Percentiles rank a stretch among this genome's conserved stretches.
phyloP scores from a whole-genome alignment of 208 protist species.

The Crithidia brevicula region DNA sequence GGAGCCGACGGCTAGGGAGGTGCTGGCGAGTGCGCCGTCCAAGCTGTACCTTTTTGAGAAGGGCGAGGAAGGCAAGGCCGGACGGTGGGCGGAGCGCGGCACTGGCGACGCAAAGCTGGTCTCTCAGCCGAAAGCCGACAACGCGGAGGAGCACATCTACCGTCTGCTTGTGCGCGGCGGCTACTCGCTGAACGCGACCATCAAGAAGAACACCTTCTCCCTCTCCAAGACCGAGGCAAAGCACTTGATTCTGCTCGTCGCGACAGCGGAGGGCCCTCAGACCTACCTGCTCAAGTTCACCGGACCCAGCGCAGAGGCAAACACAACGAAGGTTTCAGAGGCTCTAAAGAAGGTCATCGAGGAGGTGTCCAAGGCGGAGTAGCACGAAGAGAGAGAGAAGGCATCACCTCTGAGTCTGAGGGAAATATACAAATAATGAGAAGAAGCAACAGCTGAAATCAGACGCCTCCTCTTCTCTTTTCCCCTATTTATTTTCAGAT shows the following conservation, averaged over 20 bases:
- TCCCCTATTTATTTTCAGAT: too few relatives aligned
- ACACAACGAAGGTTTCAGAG: conserved; percentile 57
- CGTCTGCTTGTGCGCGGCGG: conserved; percentile 84
- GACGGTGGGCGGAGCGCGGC: conserved; percentile 71
- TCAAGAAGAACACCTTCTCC: conserved; percentile 51
- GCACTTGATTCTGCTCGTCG: conserved; percentile 60
- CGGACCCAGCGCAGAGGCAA: conserved; percentile 49
- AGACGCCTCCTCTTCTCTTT: too few relatives aligned
- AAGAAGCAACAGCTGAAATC: too few relatives aligned
- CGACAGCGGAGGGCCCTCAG: conserved; percentile 26
- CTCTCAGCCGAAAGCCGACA: conserved; percentile 33
- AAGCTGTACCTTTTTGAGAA: conserved; percentile 78
- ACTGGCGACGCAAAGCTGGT: conserved; percentile 71
- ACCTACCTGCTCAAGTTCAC: conserved; percentile 81
- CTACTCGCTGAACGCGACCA: conserved; percentile 69
- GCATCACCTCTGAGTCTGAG: too few relatives aligned
- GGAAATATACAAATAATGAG: background rate
- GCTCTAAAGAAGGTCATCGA: conserved; percentile 44
- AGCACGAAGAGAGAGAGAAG: background rate
- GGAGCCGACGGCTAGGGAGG: conserved; percentile 39
- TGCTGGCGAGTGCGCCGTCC: conserved; percentile 47
- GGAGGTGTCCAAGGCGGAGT: conserved; percentile 11
- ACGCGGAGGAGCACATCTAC: conserved; percentile 35
- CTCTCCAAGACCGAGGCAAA: conserved; percentile 54
- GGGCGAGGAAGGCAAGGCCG: conserved; percentile 37